These are phyloP conservation scores for Ilex paraguariensis DNA, from an alignment of 305 asterid species.

Conservation along the genomic window DNA sequence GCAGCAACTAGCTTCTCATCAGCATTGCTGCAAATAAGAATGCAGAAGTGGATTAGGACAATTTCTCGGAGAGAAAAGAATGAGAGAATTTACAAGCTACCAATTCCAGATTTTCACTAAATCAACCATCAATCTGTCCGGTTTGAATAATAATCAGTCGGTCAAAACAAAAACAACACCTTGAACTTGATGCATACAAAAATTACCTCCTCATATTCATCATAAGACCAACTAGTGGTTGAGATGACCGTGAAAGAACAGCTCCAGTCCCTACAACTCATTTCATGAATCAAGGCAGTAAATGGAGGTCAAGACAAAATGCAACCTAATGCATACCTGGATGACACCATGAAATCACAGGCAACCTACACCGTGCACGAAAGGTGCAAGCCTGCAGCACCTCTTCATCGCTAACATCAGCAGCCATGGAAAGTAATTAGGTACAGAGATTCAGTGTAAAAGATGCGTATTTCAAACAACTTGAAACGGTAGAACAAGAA, in stretches of 20 bases:
- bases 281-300: slow-evolving; percentile 22
- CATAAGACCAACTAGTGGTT: slow-evolving; percentile 95
- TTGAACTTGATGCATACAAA: slow-evolving; percentile 12
- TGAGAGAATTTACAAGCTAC: slow-evolving; percentile 9
- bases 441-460: slow-evolving; percentile 18
- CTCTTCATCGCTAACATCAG: slow-evolving; percentile 69
- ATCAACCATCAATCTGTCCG: slow-evolving; percentile 4
- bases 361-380: slow-evolving; percentile 90
- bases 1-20: slow-evolving; percentile 95
- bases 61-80: neutral
- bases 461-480: slow-evolving; percentile 15
- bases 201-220: slow-evolving; percentile 97
- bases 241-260: slow-evolving; percentile 96
- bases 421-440: slow-evolving; percentile 24
- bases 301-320: slow-evolving; percentile 13
- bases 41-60: slow-evolving; percentile 14
- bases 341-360: slow-evolving; percentile 93
- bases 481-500: slow-evolving; percentile 12
- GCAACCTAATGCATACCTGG: slow-evolving; percentile 46
- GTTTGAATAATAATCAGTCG: neutral
- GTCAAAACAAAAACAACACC: slow-evolving; percentile 9
- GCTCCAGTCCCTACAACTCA: slow-evolving; percentile 81
- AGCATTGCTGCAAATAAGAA: slow-evolving; percentile 57
- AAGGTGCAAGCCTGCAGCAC: slow-evolving; percentile 79
- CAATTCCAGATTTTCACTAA: slow-evolving; percentile 4